Percentiles rank a stretch among this genome's conserved stretches.
These are phyloP conservation scores for Trichoderma sp. DNA, from an alignment of 2,329 filamentous ascomycete species.

Conservation along the genomic window DNA sequence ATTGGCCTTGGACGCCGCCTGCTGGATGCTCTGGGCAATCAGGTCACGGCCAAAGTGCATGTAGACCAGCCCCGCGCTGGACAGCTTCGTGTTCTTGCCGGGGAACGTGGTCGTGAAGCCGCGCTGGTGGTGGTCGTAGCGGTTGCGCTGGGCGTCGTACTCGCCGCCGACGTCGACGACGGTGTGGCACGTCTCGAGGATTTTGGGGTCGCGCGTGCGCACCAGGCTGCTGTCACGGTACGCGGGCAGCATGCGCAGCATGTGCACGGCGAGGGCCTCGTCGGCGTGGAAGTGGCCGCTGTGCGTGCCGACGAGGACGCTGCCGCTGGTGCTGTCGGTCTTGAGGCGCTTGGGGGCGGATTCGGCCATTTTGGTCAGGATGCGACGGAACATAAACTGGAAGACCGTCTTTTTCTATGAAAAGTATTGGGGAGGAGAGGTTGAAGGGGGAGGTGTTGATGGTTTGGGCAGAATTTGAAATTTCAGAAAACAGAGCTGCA, in stretches of 20 bases:
- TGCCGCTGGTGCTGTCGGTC: conserved; percentile 57
- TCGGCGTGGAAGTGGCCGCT: conserved; percentile 99
- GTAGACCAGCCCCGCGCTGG: conserved; percentile 90
- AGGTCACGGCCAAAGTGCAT: conserved; percentile 90
- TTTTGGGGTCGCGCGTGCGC: conserved; percentile 80
- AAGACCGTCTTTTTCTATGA: not conserved
- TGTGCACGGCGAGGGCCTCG: conserved; percentile 93
- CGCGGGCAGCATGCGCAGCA: conserved; percentile 83
- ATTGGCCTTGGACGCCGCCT: conserved; percentile 32
- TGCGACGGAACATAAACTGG: conserved; percentile 38
- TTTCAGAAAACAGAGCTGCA: not conserved
- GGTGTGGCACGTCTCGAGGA: conserved; percentile 82
- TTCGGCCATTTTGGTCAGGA: conserved; percentile 53
- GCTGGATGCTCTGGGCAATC: conserved; percentile 59
- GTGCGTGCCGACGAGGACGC: conserved; percentile 83
- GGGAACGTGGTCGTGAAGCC: conserved; percentile 86
- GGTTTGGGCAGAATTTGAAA: not conserved
- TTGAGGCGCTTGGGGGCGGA: conserved; percentile 81
- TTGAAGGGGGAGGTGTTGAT: not conserved
- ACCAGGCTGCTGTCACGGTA: conserved; percentile 75
- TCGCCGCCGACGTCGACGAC: conserved; percentile 97
- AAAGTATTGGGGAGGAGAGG: not conserved
- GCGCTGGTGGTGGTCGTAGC: conserved; percentile 98
- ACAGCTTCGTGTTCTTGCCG: conserved; percentile 81
- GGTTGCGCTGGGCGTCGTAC: conserved; percentile 74